phyloP scores from a whole-genome alignment of 192 early-diverging fungal species.

The Coemansia furcata region DNA sequence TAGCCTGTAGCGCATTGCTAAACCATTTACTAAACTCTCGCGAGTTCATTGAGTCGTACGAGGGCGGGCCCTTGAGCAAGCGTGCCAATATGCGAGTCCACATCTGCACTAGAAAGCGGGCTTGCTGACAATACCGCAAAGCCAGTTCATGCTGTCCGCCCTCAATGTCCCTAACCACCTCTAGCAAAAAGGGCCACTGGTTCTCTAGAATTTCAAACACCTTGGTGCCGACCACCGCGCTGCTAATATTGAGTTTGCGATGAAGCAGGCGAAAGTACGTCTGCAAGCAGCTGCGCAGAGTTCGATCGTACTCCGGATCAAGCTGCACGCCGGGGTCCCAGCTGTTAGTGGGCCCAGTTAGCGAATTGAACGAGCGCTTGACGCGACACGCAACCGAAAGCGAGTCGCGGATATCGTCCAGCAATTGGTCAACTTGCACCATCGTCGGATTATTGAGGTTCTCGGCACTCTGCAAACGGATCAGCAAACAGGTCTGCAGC shows the following conservation, averaged over 20 bases:
- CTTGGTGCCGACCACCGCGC: slow-evolving; percentile 57
- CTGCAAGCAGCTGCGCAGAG: slow-evolving; percentile 67
- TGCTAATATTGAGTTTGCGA: slow-evolving; percentile 64
- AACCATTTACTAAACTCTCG: slow-evolving; percentile 47
- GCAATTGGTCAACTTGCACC: slow-evolving; percentile 68
- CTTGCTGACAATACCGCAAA: slow-evolving; percentile 68
- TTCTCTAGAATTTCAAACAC: slow-evolving; percentile 79
- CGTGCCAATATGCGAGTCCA: slow-evolving; percentile 31
- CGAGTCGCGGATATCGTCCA: slow-evolving; percentile 75
- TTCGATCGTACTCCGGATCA: slow-evolving; percentile 66
- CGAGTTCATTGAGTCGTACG: slow-evolving; percentile 35
- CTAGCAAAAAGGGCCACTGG: slow-evolving; percentile 79
- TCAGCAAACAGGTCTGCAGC: slow-evolving; percentile 76
- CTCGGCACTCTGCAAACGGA: slow-evolving; percentile 65
- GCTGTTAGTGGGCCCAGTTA: slow-evolving; percentile 58
- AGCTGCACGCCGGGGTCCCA: slow-evolving; percentile 70
- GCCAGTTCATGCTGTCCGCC: slow-evolving; percentile 74
- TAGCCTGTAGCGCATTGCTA: slow-evolving; percentile 44
- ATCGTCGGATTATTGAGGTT: slow-evolving; percentile 39
- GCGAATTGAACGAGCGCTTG: slow-evolving; percentile 65
- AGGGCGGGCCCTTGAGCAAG: slow-evolving; percentile 33
- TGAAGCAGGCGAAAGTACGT: slow-evolving; percentile 78
- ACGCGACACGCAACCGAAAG: slow-evolving; percentile 69
- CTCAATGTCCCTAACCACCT: slow-evolving; percentile 67
- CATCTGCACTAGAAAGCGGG: slow-evolving; percentile 30